Evolutionary conservation across 2,329 filamentous ascomycete species (phyloP).

Genomic region (Penicillium sp.): DNA sequence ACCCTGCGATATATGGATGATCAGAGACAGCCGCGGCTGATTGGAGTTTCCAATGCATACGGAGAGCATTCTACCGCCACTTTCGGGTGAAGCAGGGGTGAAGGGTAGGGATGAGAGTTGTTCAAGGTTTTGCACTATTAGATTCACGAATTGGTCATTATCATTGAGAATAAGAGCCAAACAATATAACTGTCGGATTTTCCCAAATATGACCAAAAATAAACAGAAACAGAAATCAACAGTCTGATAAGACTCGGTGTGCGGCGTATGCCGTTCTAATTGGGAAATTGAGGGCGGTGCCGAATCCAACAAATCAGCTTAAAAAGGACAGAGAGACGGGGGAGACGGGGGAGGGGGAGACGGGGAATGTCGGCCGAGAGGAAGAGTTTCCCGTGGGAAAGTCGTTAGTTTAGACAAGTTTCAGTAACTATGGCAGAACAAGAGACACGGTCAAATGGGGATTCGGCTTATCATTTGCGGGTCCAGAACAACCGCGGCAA

Average conservation of each 20-base stretch:
- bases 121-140: neutral
- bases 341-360: constrained; percentile 16
- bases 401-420: neutral
- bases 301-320: neutral
- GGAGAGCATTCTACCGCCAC: constrained; percentile 7
- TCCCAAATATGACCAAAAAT: constrained; percentile 8
- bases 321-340: constrained; percentile 7
- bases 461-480: constrained; percentile 14
- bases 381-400: constrained; percentile 28
- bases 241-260: constrained; percentile 17
- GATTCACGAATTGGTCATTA: constrained; percentile 11
- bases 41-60: constrained; percentile 13
- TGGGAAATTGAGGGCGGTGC: neutral
- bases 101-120: neutral
- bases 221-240: neutral
- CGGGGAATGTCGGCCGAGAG: constrained; percentile 27
- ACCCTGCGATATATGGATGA: neutral
- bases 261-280: constrained; percentile 22
- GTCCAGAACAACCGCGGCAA: constrained; percentile 23
- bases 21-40: constrained; percentile 21
- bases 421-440: neutral
- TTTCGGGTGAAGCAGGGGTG: constrained; percentile 14
- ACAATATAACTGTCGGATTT: constrained; percentile 15
- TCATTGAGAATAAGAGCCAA: constrained; percentile 3
- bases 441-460: neutral